Conservation (phyloP, 768 basidiomycete species). For the Termitomyces sp. region DNA sequence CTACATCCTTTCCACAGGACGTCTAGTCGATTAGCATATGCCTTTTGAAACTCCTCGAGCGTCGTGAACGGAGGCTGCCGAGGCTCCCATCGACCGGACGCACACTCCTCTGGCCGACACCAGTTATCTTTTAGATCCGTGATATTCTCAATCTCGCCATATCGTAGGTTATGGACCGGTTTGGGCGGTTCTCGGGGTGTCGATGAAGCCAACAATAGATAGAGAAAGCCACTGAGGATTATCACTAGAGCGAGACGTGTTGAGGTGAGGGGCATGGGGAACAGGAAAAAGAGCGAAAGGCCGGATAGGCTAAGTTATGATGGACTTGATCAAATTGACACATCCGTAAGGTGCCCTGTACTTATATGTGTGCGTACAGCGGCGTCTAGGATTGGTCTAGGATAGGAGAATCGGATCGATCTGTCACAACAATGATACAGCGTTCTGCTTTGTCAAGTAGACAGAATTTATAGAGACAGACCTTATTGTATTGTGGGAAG, state of each 20-base stretch:
- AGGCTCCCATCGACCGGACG: constrained; percentile 22
- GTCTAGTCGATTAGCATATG: constrained; percentile 21
- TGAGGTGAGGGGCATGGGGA: constrained; percentile 3
- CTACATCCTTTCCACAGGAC: constrained; percentile 25
- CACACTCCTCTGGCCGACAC: constrained; percentile 21
- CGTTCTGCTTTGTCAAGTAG: not conserved
- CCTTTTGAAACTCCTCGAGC: constrained; percentile 19
- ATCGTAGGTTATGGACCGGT: constrained; percentile 1
- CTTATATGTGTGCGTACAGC: too few relatives aligned
- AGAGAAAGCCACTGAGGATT: constrained; percentile 10
- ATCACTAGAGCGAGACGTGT: constrained; percentile 6
- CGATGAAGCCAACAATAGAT: constrained; percentile 4
- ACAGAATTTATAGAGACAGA: not conserved
- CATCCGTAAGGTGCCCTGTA: not conserved
- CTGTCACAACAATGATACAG: constrained; percentile 1
- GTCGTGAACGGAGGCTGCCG: constrained; percentile 19
- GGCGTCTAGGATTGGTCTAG: too few relatives aligned
- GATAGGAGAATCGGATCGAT: not conserved
- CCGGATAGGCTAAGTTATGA: not conserved
- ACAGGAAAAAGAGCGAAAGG: not conserved
- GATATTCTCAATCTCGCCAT: constrained; percentile 3
- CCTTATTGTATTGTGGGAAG: too few relatives aligned
- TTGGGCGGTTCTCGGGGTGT: not conserved
- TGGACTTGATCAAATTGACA: not conserved
- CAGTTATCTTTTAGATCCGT: constrained; percentile 10